These are phyloP conservation scores for Dothiorella sarmentorum DNA, from an alignment of 2,329 filamentous ascomycete genomes.

Conservation along the genomic window DNA sequence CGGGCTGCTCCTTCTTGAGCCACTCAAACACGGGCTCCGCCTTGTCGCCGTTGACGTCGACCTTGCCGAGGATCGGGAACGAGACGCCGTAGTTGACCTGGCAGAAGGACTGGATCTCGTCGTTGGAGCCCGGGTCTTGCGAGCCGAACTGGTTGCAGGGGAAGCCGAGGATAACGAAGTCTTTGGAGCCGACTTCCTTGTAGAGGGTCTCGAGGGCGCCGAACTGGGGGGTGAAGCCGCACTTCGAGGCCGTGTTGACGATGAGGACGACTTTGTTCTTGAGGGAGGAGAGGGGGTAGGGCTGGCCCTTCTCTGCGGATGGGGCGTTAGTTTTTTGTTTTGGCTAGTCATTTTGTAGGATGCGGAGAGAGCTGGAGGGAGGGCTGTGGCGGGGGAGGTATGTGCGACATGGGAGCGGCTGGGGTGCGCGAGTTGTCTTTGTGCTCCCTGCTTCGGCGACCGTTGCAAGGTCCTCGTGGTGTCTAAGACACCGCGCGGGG, in stretches of 20 bases:
- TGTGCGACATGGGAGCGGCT: not conserved
- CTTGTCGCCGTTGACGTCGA: slow-evolving; percentile 85
- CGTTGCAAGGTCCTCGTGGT: not conserved
- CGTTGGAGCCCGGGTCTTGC: slow-evolving; percentile 77
- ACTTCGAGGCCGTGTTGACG: slow-evolving; percentile 98
- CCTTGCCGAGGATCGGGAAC: slow-evolving; percentile 89
- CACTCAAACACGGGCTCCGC: slow-evolving; percentile 78
- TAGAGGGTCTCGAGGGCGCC: slow-evolving; percentile 86
- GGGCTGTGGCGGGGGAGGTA: slow-evolving; percentile 11
- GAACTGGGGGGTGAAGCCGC: slow-evolving; percentile 97
- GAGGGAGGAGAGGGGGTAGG: slow-evolving; percentile 67
- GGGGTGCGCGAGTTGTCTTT: not conserved
- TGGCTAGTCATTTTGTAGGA: no score
- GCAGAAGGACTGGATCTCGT: slow-evolving; percentile 68
- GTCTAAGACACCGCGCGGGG: not conserved
- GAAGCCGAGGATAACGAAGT: slow-evolving; percentile 88
- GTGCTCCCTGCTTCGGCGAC: slow-evolving; percentile 1
- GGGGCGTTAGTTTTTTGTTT: not conserved
- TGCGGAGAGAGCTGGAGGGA: no score
- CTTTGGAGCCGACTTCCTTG: slow-evolving; percentile 70
- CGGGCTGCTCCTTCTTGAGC: slow-evolving; percentile 68
- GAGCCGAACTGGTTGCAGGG: slow-evolving; percentile 96
- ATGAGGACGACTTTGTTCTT: slow-evolving; percentile 91
- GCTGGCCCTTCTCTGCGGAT: slow-evolving; percentile 55
- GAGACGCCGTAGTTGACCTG: slow-evolving; percentile 90